Evolutionary conservation across 768 basidiomycete genomes (phyloP).

Genomic region (Lactarius evosmus): DNA sequence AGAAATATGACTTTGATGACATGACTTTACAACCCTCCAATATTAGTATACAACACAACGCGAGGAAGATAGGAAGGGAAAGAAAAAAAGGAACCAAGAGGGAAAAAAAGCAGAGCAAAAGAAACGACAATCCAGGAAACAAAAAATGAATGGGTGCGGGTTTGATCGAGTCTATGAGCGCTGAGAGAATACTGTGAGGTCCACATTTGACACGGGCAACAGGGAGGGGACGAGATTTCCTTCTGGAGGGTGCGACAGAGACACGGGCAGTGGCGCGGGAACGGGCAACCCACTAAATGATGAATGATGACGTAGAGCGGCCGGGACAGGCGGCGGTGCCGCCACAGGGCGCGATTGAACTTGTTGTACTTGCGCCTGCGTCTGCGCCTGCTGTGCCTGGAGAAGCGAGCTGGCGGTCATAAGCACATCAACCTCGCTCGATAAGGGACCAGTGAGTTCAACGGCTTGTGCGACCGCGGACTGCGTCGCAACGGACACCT

Average conservation of each 20-base stretch:
- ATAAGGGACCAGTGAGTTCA: conserved; percentile 65
- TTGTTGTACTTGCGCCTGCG: conserved; percentile 30
- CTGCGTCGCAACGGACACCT: conserved; percentile 61
- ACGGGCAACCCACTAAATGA: conserved; percentile 29
- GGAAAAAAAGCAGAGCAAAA: neutral
- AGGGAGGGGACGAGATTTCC: conserved; percentile 13
- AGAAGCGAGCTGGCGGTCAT: conserved; percentile 60
- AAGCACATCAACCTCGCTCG: conserved; percentile 78
- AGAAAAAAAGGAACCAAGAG: conserved; percentile 15
- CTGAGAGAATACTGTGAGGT: conserved; percentile 22
- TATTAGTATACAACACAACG: conserved; percentile 28
- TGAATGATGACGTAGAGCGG: conserved; percentile 38
- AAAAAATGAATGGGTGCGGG: conserved; percentile 21
- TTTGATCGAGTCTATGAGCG: conserved; percentile 22
- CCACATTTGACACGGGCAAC: conserved; percentile 9
- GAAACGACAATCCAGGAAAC: neutral
- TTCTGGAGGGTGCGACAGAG: conserved; percentile 20
- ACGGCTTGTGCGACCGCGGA: conserved; percentile 82
- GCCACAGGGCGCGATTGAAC: conserved; percentile 1
- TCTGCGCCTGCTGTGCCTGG: conserved; percentile 41
- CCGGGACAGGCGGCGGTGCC: conserved; percentile 33
- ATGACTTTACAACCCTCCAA: conserved; percentile 24
- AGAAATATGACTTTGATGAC: conserved; percentile 17
- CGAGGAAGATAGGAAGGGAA: conserved; percentile 3
- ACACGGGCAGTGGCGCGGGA: conserved; percentile 3